Base-by-base conservation (phyloP, 2,329 filamentous ascomycete species). In the Endocalyx cinctus region DNA sequence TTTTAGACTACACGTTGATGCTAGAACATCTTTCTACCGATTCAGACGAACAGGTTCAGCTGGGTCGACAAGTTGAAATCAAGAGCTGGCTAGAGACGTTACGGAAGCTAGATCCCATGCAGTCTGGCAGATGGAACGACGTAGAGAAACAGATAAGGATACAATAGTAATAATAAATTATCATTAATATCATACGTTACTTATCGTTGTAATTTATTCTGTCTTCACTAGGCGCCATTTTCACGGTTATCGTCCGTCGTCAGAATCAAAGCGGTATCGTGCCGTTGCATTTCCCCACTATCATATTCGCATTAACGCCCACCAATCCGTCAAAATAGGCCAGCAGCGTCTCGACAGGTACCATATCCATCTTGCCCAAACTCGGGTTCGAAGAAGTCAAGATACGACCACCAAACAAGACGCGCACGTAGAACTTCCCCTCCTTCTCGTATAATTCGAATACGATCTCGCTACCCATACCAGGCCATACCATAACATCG, bases 401-500 rank as follows among this genome's bases (percentile, higher is more conserved):
- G 1, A 82, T 68, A 54, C 73, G 64, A 0, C 85, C 86, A 25
- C 80, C 72, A 66, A 82, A 90, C 2, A 92, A 61, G 0, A 90
- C 77, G 6, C 86, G 69, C 2, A 87, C 55, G 43, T 71, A 84
- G 42, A 66, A 69, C 1, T 46, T 52, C 2, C 41, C 27, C 31
- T 46, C n/a, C 22, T 39, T 19, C 27, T 27, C 15, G 49, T 79
- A 88, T 18, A 89, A 52, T 62, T 90, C 85, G 52, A 89, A 87
- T 0, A 88, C 74, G 1, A 90, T 68, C 60, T 90, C 85, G 8
- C 77, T 69, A 0, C 85, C 85, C 84, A 90, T 88, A 0, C 85
- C 85, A 0, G 85, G 85, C 85, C 85, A 90, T 1, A 87, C 78
- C 84, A 90, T 90, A 33, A 67, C 57, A 15, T 87, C 79, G 2